These are phyloP conservation scores for Xylariales sp. DNA, from an alignment of 2,329 filamentous ascomycete species.

Conservation along the genomic window DNA sequence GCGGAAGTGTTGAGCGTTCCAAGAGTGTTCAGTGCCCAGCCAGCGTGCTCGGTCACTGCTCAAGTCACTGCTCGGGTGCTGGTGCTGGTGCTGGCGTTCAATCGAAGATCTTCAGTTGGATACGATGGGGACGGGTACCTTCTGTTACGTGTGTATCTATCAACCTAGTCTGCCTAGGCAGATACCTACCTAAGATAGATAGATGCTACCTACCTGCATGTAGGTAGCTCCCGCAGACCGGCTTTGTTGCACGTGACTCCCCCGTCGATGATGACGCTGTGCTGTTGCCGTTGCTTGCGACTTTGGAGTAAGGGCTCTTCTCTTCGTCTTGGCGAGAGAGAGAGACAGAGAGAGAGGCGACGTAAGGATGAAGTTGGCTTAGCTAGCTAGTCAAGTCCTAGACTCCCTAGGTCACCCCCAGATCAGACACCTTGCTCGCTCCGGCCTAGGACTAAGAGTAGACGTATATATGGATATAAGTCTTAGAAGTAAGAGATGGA, in stretches of 20 bases:
- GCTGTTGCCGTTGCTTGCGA: slow-evolving; percentile 1
- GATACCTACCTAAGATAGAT: neutral
- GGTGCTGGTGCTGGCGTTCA: slow-evolving; percentile 6
- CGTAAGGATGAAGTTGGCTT: slow-evolving; percentile 18
- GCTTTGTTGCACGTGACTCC: slow-evolving; percentile 33
- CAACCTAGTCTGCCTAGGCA: neutral
- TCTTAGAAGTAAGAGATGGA: neutral
- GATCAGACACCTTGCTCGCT: neutral
- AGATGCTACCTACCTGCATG: neutral
- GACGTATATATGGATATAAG: neutral
- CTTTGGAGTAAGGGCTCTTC: slow-evolving; percentile 4
- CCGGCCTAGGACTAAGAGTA: neutral
- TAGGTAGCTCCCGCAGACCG: slow-evolving; percentile 10
- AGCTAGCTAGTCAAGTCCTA: slow-evolving; percentile 8
- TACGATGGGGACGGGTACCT: neutral
- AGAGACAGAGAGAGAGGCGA: slow-evolving; percentile 7
- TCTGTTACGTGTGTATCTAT: neutral
- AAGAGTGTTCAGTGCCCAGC: neutral
- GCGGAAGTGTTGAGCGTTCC: neutral
- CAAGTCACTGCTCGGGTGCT: neutral
- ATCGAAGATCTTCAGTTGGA: neutral
- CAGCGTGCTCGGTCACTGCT: neutral
- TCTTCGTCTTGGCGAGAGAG: neutral
- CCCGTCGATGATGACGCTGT: slow-evolving; percentile 22
- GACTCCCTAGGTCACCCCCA: neutral